Conservation (phyloP, 768 basidiomycete genomes). For the Tricholoma sp. region DNA sequence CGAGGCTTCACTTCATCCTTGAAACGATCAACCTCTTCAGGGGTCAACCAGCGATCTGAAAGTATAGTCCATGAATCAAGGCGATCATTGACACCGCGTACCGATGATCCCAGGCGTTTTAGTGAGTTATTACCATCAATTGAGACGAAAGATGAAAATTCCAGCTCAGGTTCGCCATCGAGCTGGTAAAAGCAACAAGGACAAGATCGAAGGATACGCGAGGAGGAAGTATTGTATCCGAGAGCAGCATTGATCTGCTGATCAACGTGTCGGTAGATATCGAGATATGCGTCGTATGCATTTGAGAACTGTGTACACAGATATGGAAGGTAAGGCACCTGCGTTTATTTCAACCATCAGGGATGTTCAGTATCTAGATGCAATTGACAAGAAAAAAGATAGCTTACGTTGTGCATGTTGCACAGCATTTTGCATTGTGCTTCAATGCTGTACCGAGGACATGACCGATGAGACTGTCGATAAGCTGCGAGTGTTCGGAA, state of each 20-base stretch:
- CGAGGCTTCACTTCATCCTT: neutral
- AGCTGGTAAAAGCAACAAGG: neutral
- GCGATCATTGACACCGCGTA: neutral
- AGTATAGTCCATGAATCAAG: neutral
- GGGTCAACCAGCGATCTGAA: neutral
- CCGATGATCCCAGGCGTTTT: neutral
- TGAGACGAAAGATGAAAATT: neutral
- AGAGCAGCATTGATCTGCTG: neutral
- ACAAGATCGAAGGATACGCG: neutral
- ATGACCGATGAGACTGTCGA: conserved; percentile 7
- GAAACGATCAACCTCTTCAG: neutral
- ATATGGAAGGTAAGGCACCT: neutral
- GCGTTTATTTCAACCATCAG: neutral
- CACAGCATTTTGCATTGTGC: conserved; percentile 9
- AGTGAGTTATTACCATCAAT: neutral
- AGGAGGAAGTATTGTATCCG: neutral
- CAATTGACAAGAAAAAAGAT: neutral
- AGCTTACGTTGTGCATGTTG: conserved; percentile 10
- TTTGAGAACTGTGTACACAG: neutral
- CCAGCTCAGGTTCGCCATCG: neutral
- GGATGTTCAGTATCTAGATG: neutral
- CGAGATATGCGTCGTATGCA: neutral
- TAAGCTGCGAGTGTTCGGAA: conserved; percentile 2
- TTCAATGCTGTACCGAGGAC: conserved; percentile 9
- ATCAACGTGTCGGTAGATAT: neutral